Evolutionary conservation across 345 rosid species (phyloP), one percentile per base, ranked within the genome.

Genomic region (Populus deltoides): DNA sequence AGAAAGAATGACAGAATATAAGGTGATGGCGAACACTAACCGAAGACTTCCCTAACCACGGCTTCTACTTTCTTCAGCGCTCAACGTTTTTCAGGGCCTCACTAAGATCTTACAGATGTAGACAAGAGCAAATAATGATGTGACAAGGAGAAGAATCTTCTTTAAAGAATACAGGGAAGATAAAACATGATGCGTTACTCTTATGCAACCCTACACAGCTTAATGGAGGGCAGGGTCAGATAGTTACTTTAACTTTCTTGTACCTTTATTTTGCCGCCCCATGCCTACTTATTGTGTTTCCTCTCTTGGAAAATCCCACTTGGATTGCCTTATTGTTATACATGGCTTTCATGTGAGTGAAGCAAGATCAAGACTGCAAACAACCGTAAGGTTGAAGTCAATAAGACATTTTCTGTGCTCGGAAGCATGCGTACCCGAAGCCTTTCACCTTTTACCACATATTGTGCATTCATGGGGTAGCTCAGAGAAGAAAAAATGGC

Each of bases 81-180:
- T 39, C 11, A 47, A 76, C 71, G 27, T 74, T 78, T 72, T 76
- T 11, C 49, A 29, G 76, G 62, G 35, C 12, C 59, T 55, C 18
- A 31, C 16, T 11, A 53, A 77, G 53, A 72, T 15, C 51, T 76
- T 71, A 29, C 78, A 82, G 79, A 75, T 72, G 86, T 81, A 79
- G 87, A 86, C 83, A 86, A 81, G 76, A 81, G 71, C 71, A 75
- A 45, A 67, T 68, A 51, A 76, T 85, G 68, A 68, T 71, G 75
- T 73, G 86, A 88, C 86, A 90, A 81, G 83, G 77, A 79, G 82
- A 75, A 72, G 87, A 89, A 90, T 90, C 89, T 85, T 78, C 77
- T 73, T 70, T 81, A 71, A 66, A 38, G 57, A 45, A 59, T 61
- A 18, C 66, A 71, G 47, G 74, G 61, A 35, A 80, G 81, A 59